Conservation (phyloP, 2,329 filamentous ascomycete species). For the Colletotrichum sp. region DNA sequence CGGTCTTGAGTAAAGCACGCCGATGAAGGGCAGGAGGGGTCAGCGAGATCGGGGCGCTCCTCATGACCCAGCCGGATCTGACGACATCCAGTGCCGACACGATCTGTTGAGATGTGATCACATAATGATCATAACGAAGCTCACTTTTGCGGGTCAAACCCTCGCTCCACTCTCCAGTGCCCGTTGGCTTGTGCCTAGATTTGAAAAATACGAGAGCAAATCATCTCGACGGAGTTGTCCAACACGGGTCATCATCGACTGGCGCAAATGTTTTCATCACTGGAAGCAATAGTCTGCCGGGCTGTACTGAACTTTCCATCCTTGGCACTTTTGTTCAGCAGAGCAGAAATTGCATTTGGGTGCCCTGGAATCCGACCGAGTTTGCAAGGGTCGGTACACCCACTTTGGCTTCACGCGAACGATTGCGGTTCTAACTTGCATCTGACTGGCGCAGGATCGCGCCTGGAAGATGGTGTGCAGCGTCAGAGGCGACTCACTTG, state of each 20-base stretch:
- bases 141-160: background rate
- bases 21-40: background rate
- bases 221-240: background rate
- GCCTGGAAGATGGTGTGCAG: conserved; percentile 1
- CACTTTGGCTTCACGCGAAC: background rate
- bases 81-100: background rate
- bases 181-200: background rate
- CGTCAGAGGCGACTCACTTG: background rate
- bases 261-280: background rate
- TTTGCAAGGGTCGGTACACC: background rate
- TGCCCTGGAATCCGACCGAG: background rate
- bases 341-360: background rate
- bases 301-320: background rate
- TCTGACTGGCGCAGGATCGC: background rate
- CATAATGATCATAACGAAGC: background rate
- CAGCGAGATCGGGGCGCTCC: background rate
- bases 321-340: background rate
- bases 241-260: background rate
- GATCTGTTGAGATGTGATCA: conserved; percentile 18
- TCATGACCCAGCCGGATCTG: background rate
- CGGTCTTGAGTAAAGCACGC: background rate
- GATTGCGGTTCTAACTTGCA: background rate
- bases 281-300: background rate
- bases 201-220: background rate
- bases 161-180: background rate